Base-by-base conservation (phyloP, 2,329 filamentous ascomycete species). In the Diplodia seriata region DNA sequence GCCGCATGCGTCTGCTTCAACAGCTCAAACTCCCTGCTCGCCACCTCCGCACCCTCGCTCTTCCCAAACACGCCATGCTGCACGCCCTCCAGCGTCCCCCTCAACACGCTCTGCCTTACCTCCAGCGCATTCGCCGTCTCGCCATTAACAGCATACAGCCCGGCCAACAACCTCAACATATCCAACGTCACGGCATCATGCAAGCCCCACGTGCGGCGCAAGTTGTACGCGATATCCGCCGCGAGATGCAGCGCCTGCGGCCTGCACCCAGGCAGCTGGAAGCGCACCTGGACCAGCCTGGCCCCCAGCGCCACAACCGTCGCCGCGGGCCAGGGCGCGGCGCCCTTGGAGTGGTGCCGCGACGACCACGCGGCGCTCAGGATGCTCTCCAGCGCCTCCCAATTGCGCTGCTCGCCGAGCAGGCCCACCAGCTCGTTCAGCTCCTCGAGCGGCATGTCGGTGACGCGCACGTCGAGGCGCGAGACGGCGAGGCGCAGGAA, bases 141-240 rank as follows among this genome's bases (percentile, higher is more conserved):
- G 4, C 75, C 80, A 6, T 75, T 75, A 18, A 73, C 76, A 6
- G 82, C 84, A 76, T 83, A 85, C 1, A 86, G 77, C 49, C 81
- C 77, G 0, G 83, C 83, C 7, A 86, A 79, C 15, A 85, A 75
- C 69, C 81, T 80, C 69, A 81, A 83, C 70, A 83, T 82, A 63
- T 85, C 81, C 63, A 85, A 72, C 0, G 84, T 85, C 26, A 81
- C 76, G 0, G 78, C 77, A 43, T 85, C 80, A 5, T 79, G 78
- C 36, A 80, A 78, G 4, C 84, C 85, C 74, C 84, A 83, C 6
- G 84, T 83, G 18, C 84, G 83, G 8, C 82, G 82, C 69, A 86
- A 78, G 72, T 86, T 86, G 77, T 86, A 86, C 43, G 82, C 83
- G 64, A 86, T 85, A 72, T 85, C 83, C 71, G 84, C 84, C 73